Evolutionary conservation across 805 yeast genomes (phyloP).

Genomic region (Kockiozyma suomiensis): DNA sequence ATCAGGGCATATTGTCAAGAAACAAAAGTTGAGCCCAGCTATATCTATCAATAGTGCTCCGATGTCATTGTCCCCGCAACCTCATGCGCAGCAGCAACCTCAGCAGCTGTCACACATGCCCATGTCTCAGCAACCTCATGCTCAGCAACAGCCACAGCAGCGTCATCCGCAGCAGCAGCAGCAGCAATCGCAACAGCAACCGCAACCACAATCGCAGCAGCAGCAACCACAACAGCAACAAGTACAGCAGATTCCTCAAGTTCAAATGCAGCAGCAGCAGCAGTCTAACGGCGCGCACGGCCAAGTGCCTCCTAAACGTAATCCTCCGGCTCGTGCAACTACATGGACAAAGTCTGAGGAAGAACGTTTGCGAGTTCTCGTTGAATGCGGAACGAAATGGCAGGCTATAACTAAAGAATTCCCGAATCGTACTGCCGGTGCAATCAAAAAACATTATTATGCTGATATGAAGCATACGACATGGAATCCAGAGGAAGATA

Average conservation of each 20-base stretch:
- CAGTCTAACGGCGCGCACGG: conserved; percentile 5
- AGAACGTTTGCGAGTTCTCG: conserved; percentile 34
- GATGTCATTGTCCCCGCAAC: neutral
- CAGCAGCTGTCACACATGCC: conserved; percentile 5
- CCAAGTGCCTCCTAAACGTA: conserved; percentile 15
- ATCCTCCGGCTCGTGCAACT: conserved; percentile 22
- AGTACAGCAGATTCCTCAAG: neutral
- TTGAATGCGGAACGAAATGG: conserved; percentile 38
- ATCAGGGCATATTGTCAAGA: conserved; percentile 17
- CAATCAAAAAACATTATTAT: conserved; percentile 40
- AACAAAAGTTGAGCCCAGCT: conserved; percentile 21
- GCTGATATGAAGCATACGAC: conserved; percentile 40
- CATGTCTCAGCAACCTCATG: conserved; percentile 2
- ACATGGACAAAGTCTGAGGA: conserved; percentile 33
- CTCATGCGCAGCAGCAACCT: conserved; percentile 8
- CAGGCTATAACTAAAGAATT: conserved; percentile 37
- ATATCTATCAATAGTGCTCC: conserved; percentile 6
- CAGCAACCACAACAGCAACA: neutral
- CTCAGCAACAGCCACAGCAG: conserved; percentile 14
- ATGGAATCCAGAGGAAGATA: conserved; percentile 39
- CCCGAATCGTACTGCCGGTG: conserved; percentile 40
- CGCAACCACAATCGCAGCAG: neutral
- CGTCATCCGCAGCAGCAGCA: conserved; percentile 13
- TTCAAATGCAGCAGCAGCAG: neutral
- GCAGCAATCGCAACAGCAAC: conserved; percentile 11